These are phyloP conservation scores for Cryphonectria carpinicola DNA, from an alignment of 2,329 filamentous ascomycete genomes.

Conservation along the genomic window DNA sequence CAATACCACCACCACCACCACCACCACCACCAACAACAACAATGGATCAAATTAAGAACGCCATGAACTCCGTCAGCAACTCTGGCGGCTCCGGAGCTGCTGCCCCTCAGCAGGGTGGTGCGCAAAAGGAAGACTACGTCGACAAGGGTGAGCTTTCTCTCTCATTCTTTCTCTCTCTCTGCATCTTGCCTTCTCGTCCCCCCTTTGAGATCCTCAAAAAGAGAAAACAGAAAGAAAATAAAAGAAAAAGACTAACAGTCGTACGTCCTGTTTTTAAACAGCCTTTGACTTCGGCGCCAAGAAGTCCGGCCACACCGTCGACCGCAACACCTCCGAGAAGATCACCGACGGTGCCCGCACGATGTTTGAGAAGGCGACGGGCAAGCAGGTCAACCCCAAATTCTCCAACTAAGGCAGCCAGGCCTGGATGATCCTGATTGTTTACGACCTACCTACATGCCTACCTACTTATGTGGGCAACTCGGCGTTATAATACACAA, in stretches of 20 bases:
- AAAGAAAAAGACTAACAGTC: neutral
- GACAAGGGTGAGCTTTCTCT: conserved; percentile 37
- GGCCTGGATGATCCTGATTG: no score
- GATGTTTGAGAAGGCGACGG: conserved; percentile 44
- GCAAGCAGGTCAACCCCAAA: conserved; percentile 43
- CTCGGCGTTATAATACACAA: neutral
- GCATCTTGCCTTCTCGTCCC: neutral
- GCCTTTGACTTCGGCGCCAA: conserved; percentile 37
- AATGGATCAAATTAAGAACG: conserved; percentile 9
- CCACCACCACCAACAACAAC: neutral
- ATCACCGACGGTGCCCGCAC: conserved; percentile 40
- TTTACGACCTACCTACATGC: neutral
- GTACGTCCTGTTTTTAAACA: conserved; percentile 11
- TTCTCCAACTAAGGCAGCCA: conserved; percentile 37
- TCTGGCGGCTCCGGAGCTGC: conserved; percentile 15
- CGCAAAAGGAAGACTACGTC: conserved; percentile 38
- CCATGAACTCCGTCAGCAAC: conserved; percentile 10
- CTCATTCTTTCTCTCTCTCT: no score
- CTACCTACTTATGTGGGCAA: neutral
- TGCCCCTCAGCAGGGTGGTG: conserved; percentile 24
- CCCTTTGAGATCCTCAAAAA: no score
- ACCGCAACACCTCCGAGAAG: conserved; percentile 36
- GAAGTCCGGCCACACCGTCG: conserved; percentile 32
- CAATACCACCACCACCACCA: neutral
- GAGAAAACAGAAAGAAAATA: neutral